phyloP scores from a whole-genome alignment of 169 alveolate genomes.

The Plasmodium billcollinsi region DNA sequence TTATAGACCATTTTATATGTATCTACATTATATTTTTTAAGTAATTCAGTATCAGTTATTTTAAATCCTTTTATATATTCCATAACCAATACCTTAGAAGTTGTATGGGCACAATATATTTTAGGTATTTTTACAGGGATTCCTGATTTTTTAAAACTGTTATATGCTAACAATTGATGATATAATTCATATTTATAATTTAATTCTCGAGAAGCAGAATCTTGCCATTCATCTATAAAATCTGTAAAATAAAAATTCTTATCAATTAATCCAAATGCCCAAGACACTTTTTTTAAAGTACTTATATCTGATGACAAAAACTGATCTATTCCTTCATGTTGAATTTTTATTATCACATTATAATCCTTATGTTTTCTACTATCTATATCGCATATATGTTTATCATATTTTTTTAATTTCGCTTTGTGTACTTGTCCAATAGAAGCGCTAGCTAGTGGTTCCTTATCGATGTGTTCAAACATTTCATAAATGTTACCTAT shows the following conservation, averaged over 20 bases:
- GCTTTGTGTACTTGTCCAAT: conserved; percentile 91
- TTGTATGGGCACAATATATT: conserved; percentile 84
- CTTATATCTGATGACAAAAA: conserved; percentile 85
- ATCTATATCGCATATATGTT: neutral
- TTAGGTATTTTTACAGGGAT: conserved; percentile 88
- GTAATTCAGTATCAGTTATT: conserved; percentile 86
- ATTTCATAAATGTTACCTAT: conserved; percentile 57
- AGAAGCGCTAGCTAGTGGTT: conserved; percentile 89
- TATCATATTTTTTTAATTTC: conserved; percentile 55
- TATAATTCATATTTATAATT: conserved; percentile 89
- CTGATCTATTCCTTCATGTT: conserved; percentile 87
- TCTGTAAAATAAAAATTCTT: conserved; percentile 84
- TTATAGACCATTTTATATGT: conserved; percentile 75
- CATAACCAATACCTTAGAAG: conserved; percentile 91
- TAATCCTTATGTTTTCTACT: conserved; percentile 72
- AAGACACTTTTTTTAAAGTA: conserved; percentile 82
- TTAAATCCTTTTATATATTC: conserved; percentile 91
- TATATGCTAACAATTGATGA: conserved; percentile 86
- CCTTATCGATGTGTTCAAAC: conserved; percentile 82
- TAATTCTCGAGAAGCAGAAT: conserved; percentile 89
- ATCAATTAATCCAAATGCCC: conserved; percentile 86
- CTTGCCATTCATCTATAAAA: conserved; percentile 91
- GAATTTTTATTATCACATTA: conserved; percentile 87
- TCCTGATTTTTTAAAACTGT: conserved; percentile 84
- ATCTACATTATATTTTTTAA: conserved; percentile 80